phyloP scores from a whole-genome alignment of 2,329 filamentous ascomycete species.

The Ophiostoma montium region DNA sequence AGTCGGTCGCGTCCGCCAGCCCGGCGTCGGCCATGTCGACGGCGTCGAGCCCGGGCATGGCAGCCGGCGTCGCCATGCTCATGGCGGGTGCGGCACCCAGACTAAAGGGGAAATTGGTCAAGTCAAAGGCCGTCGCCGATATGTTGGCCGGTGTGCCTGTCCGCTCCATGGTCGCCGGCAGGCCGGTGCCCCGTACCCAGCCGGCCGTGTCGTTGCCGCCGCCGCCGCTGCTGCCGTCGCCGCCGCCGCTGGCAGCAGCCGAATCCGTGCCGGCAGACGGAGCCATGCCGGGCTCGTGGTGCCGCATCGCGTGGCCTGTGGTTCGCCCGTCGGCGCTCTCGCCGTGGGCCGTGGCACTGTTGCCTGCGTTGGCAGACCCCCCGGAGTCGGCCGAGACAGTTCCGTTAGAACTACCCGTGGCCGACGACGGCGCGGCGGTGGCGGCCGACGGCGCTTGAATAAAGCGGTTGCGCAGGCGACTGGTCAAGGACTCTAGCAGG shows the following conservation, averaged over 20 bases:
- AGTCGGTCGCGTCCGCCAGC: conserved; percentile 33
- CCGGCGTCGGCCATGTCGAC: conserved; percentile 25
- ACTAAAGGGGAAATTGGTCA: conserved; percentile 41
- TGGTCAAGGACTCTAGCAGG: conserved; percentile 64
- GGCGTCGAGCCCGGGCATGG: conserved; percentile 17
- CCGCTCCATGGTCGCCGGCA: conserved; percentile 19
- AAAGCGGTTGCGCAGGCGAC: conserved; percentile 59
- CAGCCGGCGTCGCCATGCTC: conserved; percentile 34
- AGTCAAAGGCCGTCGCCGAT: conserved; percentile 49
- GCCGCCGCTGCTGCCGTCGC: background rate
- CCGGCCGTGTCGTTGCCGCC: background rate
- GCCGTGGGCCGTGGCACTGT: background rate
- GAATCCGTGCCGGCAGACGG: background rate
- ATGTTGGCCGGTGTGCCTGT: conserved; percentile 36
- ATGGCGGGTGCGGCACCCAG: conserved; percentile 32
- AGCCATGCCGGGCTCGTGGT: background rate
- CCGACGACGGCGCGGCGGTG: conserved; percentile 15
- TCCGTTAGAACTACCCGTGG: background rate
- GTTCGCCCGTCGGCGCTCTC: background rate
- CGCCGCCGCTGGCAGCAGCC: background rate
- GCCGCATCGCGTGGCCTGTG: background rate
- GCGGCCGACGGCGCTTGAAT: conserved; percentile 49
- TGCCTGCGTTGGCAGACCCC: background rate
- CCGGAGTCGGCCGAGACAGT: background rate
- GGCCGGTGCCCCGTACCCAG: background rate